Evolutionary conservation across 192 early-diverging fungal species (phyloP).

Genomic region (Entophlyctis helioformis): DNA sequence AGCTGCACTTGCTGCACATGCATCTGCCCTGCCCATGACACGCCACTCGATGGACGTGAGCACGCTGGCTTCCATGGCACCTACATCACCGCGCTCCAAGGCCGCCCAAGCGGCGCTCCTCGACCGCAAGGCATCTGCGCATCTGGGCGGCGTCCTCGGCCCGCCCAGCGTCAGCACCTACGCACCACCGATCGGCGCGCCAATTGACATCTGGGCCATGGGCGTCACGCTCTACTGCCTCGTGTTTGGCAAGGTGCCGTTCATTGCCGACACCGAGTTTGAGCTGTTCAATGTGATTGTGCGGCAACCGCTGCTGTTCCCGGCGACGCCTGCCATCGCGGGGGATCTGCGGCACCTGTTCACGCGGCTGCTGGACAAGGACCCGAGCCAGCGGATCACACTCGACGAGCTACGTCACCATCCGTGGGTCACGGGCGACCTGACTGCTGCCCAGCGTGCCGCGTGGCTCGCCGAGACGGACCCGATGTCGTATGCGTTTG

Average conservation of each 20-base stretch:
- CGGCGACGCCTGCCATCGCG: slow-evolving; percentile 35
- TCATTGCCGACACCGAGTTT: slow-evolving; percentile 88
- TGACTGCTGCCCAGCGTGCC: slow-evolving; percentile 39
- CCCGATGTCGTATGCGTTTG: slow-evolving; percentile 49
- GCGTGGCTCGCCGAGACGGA: slow-evolving; percentile 70
- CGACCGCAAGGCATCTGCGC: too few species aligned
- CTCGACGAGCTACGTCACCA: slow-evolving; percentile 63
- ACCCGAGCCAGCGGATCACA: slow-evolving; percentile 70
- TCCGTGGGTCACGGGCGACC: slow-evolving; percentile 73
- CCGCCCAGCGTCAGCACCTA: too few species aligned
- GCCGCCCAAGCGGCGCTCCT: too few species aligned
- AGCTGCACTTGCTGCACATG: too few species aligned
- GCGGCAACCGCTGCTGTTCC: slow-evolving; percentile 41
- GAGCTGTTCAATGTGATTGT: slow-evolving; percentile 91
- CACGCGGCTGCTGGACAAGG: slow-evolving; percentile 66
- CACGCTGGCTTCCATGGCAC: too few species aligned
- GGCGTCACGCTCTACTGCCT: slow-evolving; percentile 95
- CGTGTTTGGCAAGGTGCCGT: slow-evolving; percentile 83
- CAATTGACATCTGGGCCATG: slow-evolving; percentile 96
- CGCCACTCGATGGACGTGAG: too few species aligned
- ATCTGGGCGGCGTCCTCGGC: too few species aligned
- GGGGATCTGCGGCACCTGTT: slow-evolving; percentile 62
- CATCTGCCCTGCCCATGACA: too few species aligned
- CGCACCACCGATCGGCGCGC: slow-evolving; percentile 35
- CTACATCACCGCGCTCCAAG: too few species aligned